Evolutionary conservation across 2,329 filamentous ascomycete species (phyloP).

Genomic region (Ilyonectria destructans): DNA sequence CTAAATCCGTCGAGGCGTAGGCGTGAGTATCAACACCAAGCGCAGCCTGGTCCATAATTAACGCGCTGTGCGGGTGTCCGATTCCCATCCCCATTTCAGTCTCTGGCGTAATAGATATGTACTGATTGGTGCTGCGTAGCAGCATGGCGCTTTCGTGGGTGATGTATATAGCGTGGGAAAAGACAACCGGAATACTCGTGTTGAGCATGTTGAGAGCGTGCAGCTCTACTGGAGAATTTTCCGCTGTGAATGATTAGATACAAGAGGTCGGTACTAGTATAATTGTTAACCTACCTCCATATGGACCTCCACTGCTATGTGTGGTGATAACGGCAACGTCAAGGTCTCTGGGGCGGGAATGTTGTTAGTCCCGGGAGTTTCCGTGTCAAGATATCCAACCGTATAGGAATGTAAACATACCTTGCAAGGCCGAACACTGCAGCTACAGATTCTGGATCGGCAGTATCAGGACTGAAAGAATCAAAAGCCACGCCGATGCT

Average conservation of each 20-base stretch:
- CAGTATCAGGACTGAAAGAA: constrained; percentile 50
- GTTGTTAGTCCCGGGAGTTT: not conserved
- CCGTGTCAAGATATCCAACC: no score
- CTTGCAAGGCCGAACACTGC: constrained; percentile 53
- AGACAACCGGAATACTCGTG: constrained; percentile 64
- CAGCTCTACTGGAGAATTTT: constrained; percentile 34
- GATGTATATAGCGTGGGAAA: constrained; percentile 67
- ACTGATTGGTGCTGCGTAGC: constrained; percentile 66
- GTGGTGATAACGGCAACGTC: constrained; percentile 65
- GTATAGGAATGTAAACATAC: not conserved
- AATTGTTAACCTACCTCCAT: not conserved
- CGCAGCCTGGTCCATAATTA: constrained; percentile 66
- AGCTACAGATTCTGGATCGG: constrained; percentile 2
- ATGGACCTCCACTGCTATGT: constrained; percentile 30
- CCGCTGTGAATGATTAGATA: no score
- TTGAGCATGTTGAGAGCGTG: constrained; percentile 59
- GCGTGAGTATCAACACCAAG: constrained; percentile 71
- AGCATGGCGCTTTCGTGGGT: constrained; percentile 57
- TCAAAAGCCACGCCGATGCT: constrained; percentile 63
- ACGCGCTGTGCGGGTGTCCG: constrained; percentile 60
- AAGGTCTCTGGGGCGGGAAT: constrained; percentile 41
- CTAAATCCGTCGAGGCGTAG: constrained; percentile 66
- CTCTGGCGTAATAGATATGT: constrained; percentile 72
- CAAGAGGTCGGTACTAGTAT: not conserved
- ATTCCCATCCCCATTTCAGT: constrained; percentile 74